Evolutionary conservation across 108 stramenopile genomes (phyloP), one percentile per base, ranked within the genome.

Genomic region (Nannochloropsis salina): DNA sequence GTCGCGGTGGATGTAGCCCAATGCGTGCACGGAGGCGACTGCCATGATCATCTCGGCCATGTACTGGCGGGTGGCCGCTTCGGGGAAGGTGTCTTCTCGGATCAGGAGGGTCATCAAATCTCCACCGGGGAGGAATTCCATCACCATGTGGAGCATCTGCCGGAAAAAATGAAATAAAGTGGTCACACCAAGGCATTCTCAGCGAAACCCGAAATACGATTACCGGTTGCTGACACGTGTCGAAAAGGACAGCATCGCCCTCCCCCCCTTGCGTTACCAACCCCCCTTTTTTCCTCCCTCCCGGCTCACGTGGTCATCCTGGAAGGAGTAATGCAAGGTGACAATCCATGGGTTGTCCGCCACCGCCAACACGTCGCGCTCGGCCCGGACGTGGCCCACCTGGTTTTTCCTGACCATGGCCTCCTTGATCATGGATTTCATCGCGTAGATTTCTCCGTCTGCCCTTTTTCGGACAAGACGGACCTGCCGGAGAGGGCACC

Each of bases 321-420:
- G 96, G 90, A 99, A 99, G 82, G 93, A 93, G 87, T 95, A 98
- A 89, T 98, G 95, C 85, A 99, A 90, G 45, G 91, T 89, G 10
- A 98, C 99, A 41, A 99, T 91, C 98, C 98, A 99, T 6, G 94
- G 95, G 11, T 94, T 94, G 43, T 95, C 93, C 9, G 97, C 97
- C 80, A 91, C 94, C 11, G 95, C 92, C 86, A 99, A 88, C 41
- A 96, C 96, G 85, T 98, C 97, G 21, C 98, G 90, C 89, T 99
- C 99, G 2, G 99, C 98, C 40, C 94, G 93, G 10, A 99, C 96
- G 91, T 99, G 98, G 44, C 94, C 95, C 22, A 99, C 98, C 87
- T 99, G 99, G 90, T 99, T 99, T 91, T 99, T 99, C 90, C 97
- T 45, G 44, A 99, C 95, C 98, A 99, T 99, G 94, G 96, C 96